Base-by-base conservation (phyloP, 805 yeast genomes). In the Ogataea trehalophila region DNA sequence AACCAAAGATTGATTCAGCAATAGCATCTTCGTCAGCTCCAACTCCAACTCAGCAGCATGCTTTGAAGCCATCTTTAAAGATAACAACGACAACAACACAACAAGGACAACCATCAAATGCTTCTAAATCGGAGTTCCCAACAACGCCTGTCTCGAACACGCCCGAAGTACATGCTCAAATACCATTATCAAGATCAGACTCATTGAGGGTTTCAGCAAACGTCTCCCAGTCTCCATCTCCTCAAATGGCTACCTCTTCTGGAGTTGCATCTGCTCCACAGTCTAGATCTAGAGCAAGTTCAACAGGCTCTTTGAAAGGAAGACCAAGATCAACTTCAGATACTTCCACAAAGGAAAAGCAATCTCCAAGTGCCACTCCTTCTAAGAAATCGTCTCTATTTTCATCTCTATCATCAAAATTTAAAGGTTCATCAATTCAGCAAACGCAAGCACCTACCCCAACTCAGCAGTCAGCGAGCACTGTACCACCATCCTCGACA, bases 381-480 rank as follows among this genome's bases (percentile, higher is more conserved):
- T 48, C 51, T 14, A 58, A 54, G 31, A 67, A 58, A 45, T 54
- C 55, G 26, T 60, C 68, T 3, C 26, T 68, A 6, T 59, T 68
- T 41, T 63, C 70, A 1, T 59, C 71, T 0, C 29, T 68, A 9
- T 68, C 72, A 4, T 66, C 71, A 8, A 68, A 66, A 38, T 54
- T 68, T 39, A 65, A 62, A 44, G 45, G 52, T 11, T 53, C 52
- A 36, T 16, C 52, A n/a, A 38, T 46, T 45, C 60, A 41, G 41
- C 52, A 14, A 44, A 47, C 44, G 14, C 20, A 50, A 11, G 33
- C 53, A 8, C 43, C 49, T 13, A 8, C 46, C 4, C 52, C 53
- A 23, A 29, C 39, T 33, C 41, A 39, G 2, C 33, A 39, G 15
- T 13, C 29, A 37, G 39, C 14, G 6, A 15, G 4, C 26, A 37